Evolutionary conservation across 2,329 filamentous ascomycete species (phyloP), one percentile per base, ranked within the genome.

Genomic region (Ophiocordyceps camponoti-leonardi): DNA sequence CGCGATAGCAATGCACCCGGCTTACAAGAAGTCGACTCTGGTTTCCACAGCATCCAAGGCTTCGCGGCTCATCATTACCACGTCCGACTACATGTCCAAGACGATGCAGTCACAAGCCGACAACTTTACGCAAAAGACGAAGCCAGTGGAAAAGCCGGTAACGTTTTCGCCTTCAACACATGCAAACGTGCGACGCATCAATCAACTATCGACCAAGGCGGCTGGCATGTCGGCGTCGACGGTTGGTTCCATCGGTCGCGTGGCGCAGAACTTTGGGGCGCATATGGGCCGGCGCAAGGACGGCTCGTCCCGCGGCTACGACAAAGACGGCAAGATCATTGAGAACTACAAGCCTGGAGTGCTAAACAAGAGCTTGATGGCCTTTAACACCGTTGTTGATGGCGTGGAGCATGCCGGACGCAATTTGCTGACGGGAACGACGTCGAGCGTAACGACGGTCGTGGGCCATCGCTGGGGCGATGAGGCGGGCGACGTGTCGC

Each of bases 281-380:
- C 75, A 71, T 6, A 67, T 83, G 2, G 73, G 76, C 18, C 66
- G 61, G 48, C 72, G 64, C 53, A 71, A 70, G 52, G 71, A 70
- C 45, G 73, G 72, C 19, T 61, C 64, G 22, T 60, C 65, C 14
- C 77, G 73, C 54, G 79, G 81, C 1, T 75, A 72, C 48, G 84
- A 84, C 48, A 75, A 79, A 48, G 77, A 88, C 49, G 85, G 85
- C 33, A 78, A 79, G 44, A 70, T 72, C 4, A 58, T 76, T 7
- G 67, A 72, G 2, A 62, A 60, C 18, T 93, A 92, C 66, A 94
- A 94, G 64, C 90, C 92, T 0, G 90, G 92, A 6, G 67, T 98
- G 28, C 66, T 98, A 52, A 98, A 98, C 67, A 95, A 94, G 71
- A 87, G 81, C 50, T 69, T 98, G 67, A 96, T 98, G 68, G 92